Percentiles rank a stretch among this genome's conserved stretches.
These are phyloP conservation scores for Ambrosiella xylebori DNA, from an alignment of 2,329 filamentous ascomycete genomes.

Conservation along the genomic window DNA sequence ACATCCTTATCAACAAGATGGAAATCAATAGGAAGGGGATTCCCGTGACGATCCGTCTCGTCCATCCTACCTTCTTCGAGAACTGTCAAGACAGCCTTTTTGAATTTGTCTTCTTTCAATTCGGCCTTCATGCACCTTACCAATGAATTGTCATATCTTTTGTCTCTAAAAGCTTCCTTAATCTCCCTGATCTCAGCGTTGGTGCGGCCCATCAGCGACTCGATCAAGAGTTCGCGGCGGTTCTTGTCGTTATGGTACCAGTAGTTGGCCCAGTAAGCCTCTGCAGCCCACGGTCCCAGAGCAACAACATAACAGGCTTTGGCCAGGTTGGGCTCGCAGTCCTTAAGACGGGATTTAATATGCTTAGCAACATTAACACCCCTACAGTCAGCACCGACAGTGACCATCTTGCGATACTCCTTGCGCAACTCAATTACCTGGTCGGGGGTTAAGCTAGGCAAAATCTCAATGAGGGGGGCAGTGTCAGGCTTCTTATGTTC, in stretches of 20 bases:
- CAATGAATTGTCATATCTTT: conserved; percentile 72
- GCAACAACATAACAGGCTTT: conserved; percentile 86
- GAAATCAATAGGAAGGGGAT: conserved; percentile 37
- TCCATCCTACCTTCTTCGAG: conserved; percentile 74
- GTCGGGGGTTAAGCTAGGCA: conserved; percentile 70
- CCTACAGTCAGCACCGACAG: conserved; percentile 53
- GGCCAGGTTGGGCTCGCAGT: conserved; percentile 58
- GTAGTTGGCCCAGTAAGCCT: conserved; percentile 96
- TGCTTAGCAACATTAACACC: conserved; percentile 77
- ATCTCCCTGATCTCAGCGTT: conserved; percentile 79
- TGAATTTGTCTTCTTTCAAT: conserved; percentile 91
- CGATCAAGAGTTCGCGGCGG: conserved; percentile 76
- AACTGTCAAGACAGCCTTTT: conserved; percentile 66
- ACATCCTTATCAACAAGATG: conserved; percentile 54
- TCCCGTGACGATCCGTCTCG: conserved; percentile 51
- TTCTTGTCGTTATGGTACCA: conserved; percentile 86
- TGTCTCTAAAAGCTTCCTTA: conserved; percentile 77
- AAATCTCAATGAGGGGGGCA: conserved; percentile 59
- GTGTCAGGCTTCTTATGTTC: conserved; percentile 47
- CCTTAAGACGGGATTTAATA: conserved; percentile 59
- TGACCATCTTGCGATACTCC: conserved; percentile 83
- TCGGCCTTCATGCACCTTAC: conserved; percentile 79
- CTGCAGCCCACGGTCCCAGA: conserved; percentile 76
- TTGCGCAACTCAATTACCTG: conserved; percentile 72
- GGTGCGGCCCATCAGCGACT: conserved; percentile 74